Evolutionary conservation across 2,329 filamentous ascomycete genomes (phyloP).

Genomic region (Fusarium sp.): DNA sequence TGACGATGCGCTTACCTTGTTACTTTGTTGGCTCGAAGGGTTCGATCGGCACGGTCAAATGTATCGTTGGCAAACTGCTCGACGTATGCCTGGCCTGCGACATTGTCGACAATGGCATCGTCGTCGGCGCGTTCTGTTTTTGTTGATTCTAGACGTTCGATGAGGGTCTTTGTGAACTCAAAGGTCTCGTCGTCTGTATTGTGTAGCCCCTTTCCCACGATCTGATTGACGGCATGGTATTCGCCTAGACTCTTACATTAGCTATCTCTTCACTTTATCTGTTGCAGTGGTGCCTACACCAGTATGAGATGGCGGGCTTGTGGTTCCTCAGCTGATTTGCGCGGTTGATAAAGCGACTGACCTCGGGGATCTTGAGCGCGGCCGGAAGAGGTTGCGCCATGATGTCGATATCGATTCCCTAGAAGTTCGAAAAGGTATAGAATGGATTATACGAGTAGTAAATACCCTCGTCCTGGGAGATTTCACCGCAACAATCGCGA

Average conservation of each 20-base stretch:
- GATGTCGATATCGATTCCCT: conserved; percentile 27
- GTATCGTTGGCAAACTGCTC: conserved; percentile 94
- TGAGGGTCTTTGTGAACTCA: conserved; percentile 82
- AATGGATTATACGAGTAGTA: neutral
- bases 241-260: conserved; percentile 68
- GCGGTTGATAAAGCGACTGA: conserved; percentile 85
- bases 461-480: neutral
- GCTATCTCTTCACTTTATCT: neutral
- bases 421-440: neutral
- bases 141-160: conserved; percentile 85
- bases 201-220: conserved; percentile 85
- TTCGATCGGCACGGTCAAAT: conserved; percentile 84
- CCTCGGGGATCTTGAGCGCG: conserved; percentile 79
- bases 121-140: conserved; percentile 76
- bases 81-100: conserved; percentile 89
- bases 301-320: conserved; percentile 93
- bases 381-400: conserved; percentile 72
- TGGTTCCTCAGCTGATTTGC: conserved; percentile 85
- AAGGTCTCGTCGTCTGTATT: conserved; percentile 81
- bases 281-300: conserved; percentile 74
- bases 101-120: conserved; percentile 86
- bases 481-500: conserved; percentile 4
- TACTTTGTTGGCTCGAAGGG: conserved; percentile 84
- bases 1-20: conserved; percentile 68
- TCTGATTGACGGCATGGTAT: conserved; percentile 93